Conservation (phyloP, 208 protist species). For the Leishmania gerbilli region DNA sequence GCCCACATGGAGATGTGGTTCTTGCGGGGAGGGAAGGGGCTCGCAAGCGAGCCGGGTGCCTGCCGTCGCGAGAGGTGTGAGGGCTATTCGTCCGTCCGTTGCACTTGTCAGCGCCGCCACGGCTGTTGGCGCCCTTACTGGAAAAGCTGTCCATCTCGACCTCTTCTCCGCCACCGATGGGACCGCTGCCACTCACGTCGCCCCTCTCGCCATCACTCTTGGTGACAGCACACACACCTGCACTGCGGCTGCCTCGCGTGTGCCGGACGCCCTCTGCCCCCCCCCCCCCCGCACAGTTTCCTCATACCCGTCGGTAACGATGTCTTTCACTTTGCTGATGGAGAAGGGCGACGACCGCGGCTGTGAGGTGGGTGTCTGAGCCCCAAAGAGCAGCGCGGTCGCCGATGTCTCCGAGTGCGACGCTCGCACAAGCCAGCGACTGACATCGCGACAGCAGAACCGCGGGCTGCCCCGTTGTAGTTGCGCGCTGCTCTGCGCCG, state of each 20-base stretch:
- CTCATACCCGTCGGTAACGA: not conserved
- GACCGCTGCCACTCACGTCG: not conserved
- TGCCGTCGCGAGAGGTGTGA: not conserved
- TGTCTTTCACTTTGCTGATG: not conserved
- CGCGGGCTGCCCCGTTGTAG: too few species aligned
- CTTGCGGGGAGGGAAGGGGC: too few species aligned
- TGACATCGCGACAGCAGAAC: too few species aligned
- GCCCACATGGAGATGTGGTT: too few species aligned
- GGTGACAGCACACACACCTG: not conserved
- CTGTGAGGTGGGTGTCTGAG: not conserved
- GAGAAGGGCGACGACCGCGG: not conserved
- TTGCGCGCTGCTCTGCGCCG: too few species aligned
- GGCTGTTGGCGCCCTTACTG: not conserved
- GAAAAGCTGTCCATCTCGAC: not conserved
- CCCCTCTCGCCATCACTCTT: not conserved
- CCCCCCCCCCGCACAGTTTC: not conserved
- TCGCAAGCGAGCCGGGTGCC: not conserved
- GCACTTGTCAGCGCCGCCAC: not conserved
- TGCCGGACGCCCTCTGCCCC: not conserved
- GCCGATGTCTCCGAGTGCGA: not conserved
- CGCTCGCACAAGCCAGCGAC: too few species aligned
- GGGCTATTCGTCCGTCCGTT: not conserved
- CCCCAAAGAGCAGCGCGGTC: not conserved
- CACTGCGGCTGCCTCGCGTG: not conserved
- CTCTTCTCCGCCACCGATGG: not conserved